Evolutionary conservation across 1,284 basidiomycete species (phyloP).

Genomic region (Pyrrhoderma lamaoense): DNA sequence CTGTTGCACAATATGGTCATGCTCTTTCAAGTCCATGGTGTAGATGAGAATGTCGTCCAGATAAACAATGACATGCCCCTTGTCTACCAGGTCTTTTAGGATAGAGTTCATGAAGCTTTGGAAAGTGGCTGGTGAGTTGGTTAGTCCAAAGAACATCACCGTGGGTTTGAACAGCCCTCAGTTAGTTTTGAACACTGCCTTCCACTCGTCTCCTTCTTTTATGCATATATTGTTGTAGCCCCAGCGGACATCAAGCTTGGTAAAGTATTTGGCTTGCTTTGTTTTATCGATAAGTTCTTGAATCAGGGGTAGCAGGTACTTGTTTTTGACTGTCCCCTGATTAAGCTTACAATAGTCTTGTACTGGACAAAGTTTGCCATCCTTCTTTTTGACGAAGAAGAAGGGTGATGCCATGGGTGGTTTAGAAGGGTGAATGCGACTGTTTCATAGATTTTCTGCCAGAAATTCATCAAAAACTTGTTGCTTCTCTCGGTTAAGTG

Average conservation of each 20-base stretch:
- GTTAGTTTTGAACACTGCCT: slow-evolving; percentile 23
- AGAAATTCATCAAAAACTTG: too few species aligned
- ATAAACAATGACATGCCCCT: neutral
- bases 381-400: too few species aligned
- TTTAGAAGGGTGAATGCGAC: too few species aligned
- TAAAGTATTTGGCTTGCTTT: slow-evolving; percentile 23
- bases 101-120: slow-evolving; percentile 21
- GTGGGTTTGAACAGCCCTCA: slow-evolving; percentile 28
- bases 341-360: slow-evolving; percentile 41
- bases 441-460: too few species aligned
- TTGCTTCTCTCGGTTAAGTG: too few species aligned
- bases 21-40: too few species aligned
- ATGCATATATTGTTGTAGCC: slow-evolving; percentile 24
- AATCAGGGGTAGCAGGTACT: slow-evolving; percentile 35
- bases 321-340: slow-evolving; percentile 30
- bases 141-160: slow-evolving; percentile 32
- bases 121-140: slow-evolving; percentile 32
- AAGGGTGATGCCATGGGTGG: too few species aligned
- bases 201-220: slow-evolving; percentile 15
- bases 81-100: slow-evolving; percentile 3
- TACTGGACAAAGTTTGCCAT: too few species aligned
- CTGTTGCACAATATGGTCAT: too few species aligned
- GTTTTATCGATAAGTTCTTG: slow-evolving; percentile 30
- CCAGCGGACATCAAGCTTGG: slow-evolving; percentile 27
- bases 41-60: too few species aligned